Evolutionary conservation across 306 rosid genomes (phyloP), one percentile per base, ranked within the genome.

Genomic region (Fragaria iinumae): DNA sequence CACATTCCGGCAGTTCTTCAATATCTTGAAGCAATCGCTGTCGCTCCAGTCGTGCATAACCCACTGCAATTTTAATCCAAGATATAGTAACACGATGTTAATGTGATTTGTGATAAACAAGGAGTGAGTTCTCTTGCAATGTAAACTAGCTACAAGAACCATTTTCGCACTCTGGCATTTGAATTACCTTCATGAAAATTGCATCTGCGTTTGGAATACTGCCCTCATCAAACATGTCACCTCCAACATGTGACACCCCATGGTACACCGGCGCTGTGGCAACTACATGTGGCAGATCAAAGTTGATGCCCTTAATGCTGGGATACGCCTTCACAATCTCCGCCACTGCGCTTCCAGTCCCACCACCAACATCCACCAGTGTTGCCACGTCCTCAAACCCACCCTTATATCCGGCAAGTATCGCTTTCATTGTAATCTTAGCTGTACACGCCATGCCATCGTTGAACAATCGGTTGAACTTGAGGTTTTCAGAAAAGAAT

Each of bases 41-140:
- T 90, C 96, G 13, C 88, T 84, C 96, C 96, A 89, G 39, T 87
- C 88, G 47, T 92, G 96, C 71, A 92, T 55, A 52, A 92, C 74
- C 93, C 89, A 84, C 97, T 89, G 72, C 80, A 70, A 9, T 56
- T 21, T 23, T 27, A 32, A n/a, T 56, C 9, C 57, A 38, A 53
- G 38, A 21, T 55, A 2, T 23, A 11, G 4, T 56, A 21, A 21
- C 62, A 56, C 1, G n/a, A 8, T 56, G 62, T 21, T 56, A 21
- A 9, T 47, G 17, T 47, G 52, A 41, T 41, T 41, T 53, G 59
- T 53, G 11, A 53, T 18, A 20, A 53, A 53, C 59, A 53, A 18
- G 21, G n/a, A 48, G 18, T 14, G 18, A 48, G 53, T 48, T 48
- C 53, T 48, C 16, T 48, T 47, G 52, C 17, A 47, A 47, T 11